These are phyloP conservation scores for Cymbopogon flexuosus DNA, from an alignment of 202 grass and related monocot genomes.

Conservation along the genomic window DNA sequence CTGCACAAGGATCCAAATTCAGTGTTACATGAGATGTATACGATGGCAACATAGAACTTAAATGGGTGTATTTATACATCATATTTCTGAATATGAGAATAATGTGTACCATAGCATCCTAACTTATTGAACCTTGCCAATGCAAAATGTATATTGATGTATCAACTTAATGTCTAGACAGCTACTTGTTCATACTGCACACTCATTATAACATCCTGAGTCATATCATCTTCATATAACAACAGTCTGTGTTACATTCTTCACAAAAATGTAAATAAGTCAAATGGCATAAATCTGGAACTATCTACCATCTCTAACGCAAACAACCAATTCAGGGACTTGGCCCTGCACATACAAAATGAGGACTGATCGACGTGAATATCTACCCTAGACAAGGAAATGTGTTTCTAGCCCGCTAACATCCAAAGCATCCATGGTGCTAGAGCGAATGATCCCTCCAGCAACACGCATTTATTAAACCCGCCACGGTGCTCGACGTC, in stretches of 20 bases:
- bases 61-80: neutral
- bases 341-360: slow-evolving; percentile 5
- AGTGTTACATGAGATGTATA: slow-evolving; percentile 13
- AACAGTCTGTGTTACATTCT: neutral
- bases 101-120: neutral
- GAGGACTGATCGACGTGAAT: neutral
- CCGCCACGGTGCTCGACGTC: neutral
- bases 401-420: neutral
- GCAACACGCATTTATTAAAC: neutral
- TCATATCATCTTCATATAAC: neutral
- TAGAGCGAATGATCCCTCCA: neutral
- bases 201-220: slow-evolving; percentile 18
- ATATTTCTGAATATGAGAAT: slow-evolving; percentile 1
- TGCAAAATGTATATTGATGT: neutral
- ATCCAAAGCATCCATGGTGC: neutral
- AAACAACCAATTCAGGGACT: slow-evolving; percentile 14
- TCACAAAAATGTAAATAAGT: neutral
- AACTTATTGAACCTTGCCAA: neutral
- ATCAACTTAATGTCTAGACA: neutral
- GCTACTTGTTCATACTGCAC: neutral
- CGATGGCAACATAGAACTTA: neutral
- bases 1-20: neutral
- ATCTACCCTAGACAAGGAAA: slow-evolving; percentile 17
- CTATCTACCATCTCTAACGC: neutral
- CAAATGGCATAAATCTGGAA: neutral